phyloP scores from a whole-genome alignment of 2,329 filamentous ascomycete genomes.

The Nemania bipapillata region DNA sequence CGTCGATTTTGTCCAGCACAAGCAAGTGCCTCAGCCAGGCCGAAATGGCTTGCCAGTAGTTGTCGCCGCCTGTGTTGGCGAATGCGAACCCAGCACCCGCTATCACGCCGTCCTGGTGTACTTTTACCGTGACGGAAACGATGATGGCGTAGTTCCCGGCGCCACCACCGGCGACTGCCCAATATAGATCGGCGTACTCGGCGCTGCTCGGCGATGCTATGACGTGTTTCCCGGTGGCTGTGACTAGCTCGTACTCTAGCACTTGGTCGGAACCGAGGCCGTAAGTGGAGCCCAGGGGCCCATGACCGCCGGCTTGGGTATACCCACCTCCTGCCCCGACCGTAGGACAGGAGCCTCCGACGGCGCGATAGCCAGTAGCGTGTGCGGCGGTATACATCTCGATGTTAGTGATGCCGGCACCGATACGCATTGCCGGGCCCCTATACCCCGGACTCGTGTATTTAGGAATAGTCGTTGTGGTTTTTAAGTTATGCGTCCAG shows the following conservation, averaged over 20 bases:
- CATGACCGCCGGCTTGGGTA: constrained; percentile 65
- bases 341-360: constrained; percentile 18
- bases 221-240: constrained; percentile 59
- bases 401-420: constrained; percentile 22
- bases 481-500: constrained; percentile 61
- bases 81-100: constrained; percentile 16
- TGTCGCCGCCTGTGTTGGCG: not conserved
- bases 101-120: constrained; percentile 10
- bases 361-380: constrained; percentile 3
- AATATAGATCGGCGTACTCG: constrained; percentile 19
- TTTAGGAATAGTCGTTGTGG: constrained; percentile 44
- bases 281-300: constrained; percentile 60
- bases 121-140: constrained; percentile 5
- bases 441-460: not conserved
- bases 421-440: not conserved
- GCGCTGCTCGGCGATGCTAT: constrained; percentile 55
- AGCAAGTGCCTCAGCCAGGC: constrained; percentile 15
- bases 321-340: constrained; percentile 35
- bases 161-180: constrained; percentile 27
- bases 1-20: constrained; percentile 12
- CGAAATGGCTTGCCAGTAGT: constrained; percentile 3
- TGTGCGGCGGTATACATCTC: constrained; percentile 19
- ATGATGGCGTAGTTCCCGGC: constrained; percentile 27
- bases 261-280: constrained; percentile 70
- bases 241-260: constrained; percentile 66